Evolutionary conservation across 441 rosid species (phyloP).

Genomic region (Iberis amara): DNA sequence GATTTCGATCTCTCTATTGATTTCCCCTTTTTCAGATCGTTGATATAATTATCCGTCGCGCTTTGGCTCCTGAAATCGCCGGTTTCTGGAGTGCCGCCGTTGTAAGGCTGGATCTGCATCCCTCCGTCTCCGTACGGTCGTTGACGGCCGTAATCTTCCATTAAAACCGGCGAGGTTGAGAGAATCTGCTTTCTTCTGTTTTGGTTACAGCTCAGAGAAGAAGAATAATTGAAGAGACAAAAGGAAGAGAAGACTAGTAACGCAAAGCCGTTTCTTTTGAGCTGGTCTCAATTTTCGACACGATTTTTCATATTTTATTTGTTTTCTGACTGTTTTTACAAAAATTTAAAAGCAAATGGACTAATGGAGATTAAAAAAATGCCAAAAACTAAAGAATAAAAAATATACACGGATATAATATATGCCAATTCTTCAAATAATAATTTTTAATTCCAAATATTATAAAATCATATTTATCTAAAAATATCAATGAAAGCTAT

Average conservation of each 20-base stretch:
- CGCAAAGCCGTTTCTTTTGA: slow-evolving; percentile 27
- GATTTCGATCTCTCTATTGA: slow-evolving; percentile 47
- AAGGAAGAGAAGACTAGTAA: slow-evolving; percentile 16
- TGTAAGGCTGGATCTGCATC: slow-evolving; percentile 53
- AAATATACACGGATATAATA: not conserved
- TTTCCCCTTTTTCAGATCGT: slow-evolving; percentile 49
- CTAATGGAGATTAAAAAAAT: not conserved
- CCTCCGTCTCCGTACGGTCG: slow-evolving; percentile 37
- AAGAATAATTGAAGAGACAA: slow-evolving; percentile 26
- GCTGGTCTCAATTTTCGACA: slow-evolving; percentile 26
- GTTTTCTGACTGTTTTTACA: not conserved
- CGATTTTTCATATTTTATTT: slow-evolving; percentile 6
- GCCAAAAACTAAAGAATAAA: not conserved
- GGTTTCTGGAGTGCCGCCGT: slow-evolving; percentile 25
- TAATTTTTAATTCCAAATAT: too few species aligned
- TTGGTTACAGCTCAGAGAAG: slow-evolving; percentile 27
- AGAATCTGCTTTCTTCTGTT: not conserved
- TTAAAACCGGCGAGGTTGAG: slow-evolving; percentile 26
- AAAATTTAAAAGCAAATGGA: not conserved
- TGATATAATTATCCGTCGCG: slow-evolving; percentile 13
- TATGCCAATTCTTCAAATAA: too few species aligned
- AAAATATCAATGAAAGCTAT: too few species aligned
- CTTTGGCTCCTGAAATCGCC: slow-evolving; percentile 57
- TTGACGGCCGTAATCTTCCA: slow-evolving; percentile 56
- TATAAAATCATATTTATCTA: too few species aligned